Percentiles rank a stretch among this genome's conserved stretches.
Evolutionary conservation across 2,329 filamentous ascomycete species (phyloP).

Genomic region (Blumeria hordei): DNA sequence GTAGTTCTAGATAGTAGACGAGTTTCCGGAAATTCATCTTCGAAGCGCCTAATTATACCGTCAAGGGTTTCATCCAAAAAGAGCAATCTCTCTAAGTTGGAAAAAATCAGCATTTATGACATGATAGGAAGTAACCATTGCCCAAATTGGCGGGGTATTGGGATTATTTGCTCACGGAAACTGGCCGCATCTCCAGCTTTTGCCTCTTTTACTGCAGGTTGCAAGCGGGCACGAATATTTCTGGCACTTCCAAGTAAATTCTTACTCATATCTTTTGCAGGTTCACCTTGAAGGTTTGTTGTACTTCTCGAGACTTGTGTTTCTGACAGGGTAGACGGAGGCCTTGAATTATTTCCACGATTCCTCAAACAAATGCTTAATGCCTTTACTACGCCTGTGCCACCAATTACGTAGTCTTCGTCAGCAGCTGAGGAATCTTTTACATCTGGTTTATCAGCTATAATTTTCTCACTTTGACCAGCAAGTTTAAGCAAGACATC

Average conservation of each 20-base stretch:
- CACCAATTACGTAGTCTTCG: constrained; percentile 87
- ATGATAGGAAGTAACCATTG: not conserved
- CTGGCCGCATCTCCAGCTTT: constrained; percentile 46
- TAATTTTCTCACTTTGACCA: constrained; percentile 31
- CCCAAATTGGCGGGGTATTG: not conserved
- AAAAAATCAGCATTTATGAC: not conserved
- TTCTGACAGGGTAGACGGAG: constrained; percentile 9
- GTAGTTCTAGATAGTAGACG: constrained; percentile 18
- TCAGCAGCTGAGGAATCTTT: constrained; percentile 52
- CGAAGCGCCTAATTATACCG: constrained; percentile 84
- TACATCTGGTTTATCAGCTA: constrained; percentile 23
- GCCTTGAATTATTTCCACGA: constrained; percentile 37
- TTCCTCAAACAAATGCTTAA: constrained; percentile 77
- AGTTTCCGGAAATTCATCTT: constrained; percentile 87
- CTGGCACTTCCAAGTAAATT: constrained; percentile 67
- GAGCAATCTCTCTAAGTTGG: constrained; percentile 38
- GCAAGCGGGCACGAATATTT: constrained; percentile 63
- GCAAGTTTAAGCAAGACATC: constrained; percentile 75
- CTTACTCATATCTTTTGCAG: constrained; percentile 82
- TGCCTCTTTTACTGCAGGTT: constrained; percentile 58
- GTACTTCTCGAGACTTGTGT: constrained; percentile 17
- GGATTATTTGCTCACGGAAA: constrained; percentile 38
- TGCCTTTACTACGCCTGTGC: constrained; percentile 85
- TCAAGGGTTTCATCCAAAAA: constrained; percentile 78
- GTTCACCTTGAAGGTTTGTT: constrained; percentile 25